A percentile compares a stretch with the other conserved stretches of the same genome.
phyloP scores from a whole-genome alignment of 306 rosid genomes.

The Vigna reflexopilosa region DNA sequence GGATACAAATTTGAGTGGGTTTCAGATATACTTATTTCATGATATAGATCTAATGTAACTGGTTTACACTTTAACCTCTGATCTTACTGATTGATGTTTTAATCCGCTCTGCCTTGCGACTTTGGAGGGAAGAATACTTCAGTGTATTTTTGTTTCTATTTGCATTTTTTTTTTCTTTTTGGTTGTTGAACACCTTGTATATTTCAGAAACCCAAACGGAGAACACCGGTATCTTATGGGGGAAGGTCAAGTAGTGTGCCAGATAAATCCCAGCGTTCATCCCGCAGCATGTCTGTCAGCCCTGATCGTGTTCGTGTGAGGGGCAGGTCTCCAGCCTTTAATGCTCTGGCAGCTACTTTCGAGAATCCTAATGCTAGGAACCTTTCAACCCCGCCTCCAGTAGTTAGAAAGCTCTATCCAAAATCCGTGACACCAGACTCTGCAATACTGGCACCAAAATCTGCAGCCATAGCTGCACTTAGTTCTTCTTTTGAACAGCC shows the following conservation, averaged over 20 bases:
- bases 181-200: slow-evolving; percentile 29
- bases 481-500: slow-evolving; percentile 70
- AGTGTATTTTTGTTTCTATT: slow-evolving; percentile 17
- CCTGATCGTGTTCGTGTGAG: slow-evolving; percentile 94
- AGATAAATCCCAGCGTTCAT: slow-evolving; percentile 87
- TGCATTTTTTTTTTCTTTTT: slow-evolving; percentile 32
- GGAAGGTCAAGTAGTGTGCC: slow-evolving; percentile 91
- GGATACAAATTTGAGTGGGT: slow-evolving; percentile 5
- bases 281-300: slow-evolving; percentile 92
- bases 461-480: slow-evolving; percentile 71
- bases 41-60: slow-evolving; percentile 4
- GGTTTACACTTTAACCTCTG: background rate
- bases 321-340: slow-evolving; percentile 96
- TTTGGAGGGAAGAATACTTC: background rate
- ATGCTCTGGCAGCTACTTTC: slow-evolving; percentile 87
- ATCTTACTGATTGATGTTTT: background rate
- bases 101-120: slow-evolving; percentile 1
- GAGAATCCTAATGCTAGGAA: slow-evolving; percentile 77
- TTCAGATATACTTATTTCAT: background rate
- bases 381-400: slow-evolving; percentile 93
- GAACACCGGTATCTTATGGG: slow-evolving; percentile 74
- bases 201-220: slow-evolving; percentile 82
- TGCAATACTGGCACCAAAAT: slow-evolving; percentile 62
- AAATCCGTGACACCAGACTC: slow-evolving; percentile 83
- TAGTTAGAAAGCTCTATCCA: slow-evolving; percentile 76